phyloP scores from a whole-genome alignment of 2,329 filamentous ascomycete genomes.

The Diaporthe amygdali region DNA sequence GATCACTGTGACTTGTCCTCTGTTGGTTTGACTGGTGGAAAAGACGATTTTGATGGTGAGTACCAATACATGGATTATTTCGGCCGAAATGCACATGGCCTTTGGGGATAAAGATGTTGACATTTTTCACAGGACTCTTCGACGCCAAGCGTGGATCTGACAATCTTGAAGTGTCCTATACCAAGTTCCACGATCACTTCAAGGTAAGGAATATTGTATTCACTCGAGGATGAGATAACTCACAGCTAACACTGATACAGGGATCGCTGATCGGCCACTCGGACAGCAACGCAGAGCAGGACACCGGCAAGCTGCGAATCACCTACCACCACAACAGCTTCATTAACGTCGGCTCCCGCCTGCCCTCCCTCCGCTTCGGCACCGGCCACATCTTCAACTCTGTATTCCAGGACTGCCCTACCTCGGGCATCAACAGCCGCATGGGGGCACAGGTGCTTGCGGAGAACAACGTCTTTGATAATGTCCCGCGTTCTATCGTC shows the following conservation, averaged over 20 bases:
- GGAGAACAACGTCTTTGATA: slow-evolving; percentile 23
- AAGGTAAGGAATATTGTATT: slow-evolving; percentile 44
- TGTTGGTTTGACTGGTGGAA: slow-evolving; percentile 53
- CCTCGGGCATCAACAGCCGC: slow-evolving; percentile 18
- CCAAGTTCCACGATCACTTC: slow-evolving; percentile 52
- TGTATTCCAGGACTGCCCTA: slow-evolving; percentile 9
- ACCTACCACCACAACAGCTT: slow-evolving; percentile 58
- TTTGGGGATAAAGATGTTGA: not conserved
- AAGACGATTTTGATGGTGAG: slow-evolving; percentile 57
- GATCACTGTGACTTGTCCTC: slow-evolving; percentile 58
- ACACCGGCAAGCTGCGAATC: slow-evolving; percentile 50
- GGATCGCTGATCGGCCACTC: slow-evolving; percentile 63
- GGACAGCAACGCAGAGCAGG: slow-evolving; percentile 54
- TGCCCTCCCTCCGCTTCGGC: slow-evolving; percentile 54
- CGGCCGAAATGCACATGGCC: too few relatives aligned
- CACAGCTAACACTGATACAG: not conserved
- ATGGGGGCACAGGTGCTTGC: slow-evolving; percentile 18
- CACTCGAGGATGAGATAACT: not conserved
- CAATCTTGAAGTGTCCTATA: slow-evolving; percentile 45
- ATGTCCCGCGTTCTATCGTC: slow-evolving; percentile 11
- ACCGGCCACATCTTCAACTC: slow-evolving; percentile 53
- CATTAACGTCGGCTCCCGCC: slow-evolving; percentile 49
- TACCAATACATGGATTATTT: fast-evolving
- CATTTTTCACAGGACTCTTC: slow-evolving; percentile 44
- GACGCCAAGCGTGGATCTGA: slow-evolving; percentile 60